phyloP scores from a whole-genome alignment of 495 filamentous ascomycete species.

The Podospora anserina region DNA sequence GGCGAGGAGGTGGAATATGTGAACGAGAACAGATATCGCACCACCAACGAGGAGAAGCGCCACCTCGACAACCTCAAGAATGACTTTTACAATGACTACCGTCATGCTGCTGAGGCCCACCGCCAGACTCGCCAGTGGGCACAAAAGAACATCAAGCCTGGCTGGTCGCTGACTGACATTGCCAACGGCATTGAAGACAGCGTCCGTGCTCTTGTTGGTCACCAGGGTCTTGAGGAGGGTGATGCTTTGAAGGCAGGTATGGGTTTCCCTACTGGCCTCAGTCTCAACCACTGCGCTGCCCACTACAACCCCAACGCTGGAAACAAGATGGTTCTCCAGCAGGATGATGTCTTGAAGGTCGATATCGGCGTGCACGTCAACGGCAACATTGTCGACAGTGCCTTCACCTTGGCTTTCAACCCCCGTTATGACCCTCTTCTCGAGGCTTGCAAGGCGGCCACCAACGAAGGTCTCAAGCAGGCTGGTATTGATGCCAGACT shows the following conservation, averaged over 20 bases:
- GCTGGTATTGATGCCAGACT: constrained; percentile 81
- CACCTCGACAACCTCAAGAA: constrained; percentile 79
- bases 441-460: constrained; percentile 77
- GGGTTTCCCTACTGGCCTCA: constrained; percentile 85
- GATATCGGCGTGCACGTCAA: constrained; percentile 92
- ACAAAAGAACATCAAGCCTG: constrained; percentile 76
- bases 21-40: constrained; percentile 76
- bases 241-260: constrained; percentile 76
- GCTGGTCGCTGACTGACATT: constrained; percentile 74
- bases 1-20: constrained; percentile 76
- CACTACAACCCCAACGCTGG: constrained; percentile 93
- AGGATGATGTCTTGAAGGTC: constrained; percentile 89
- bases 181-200: constrained; percentile 83
- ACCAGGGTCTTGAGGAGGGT: constrained; percentile 74
- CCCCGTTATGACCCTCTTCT: constrained; percentile 81
- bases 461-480: constrained; percentile 80
- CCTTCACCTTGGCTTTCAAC: constrained; percentile 87
- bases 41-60: constrained; percentile 82
- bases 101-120: constrained; percentile 82
- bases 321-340: constrained; percentile 73
- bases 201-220: constrained; percentile 73
- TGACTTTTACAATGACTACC: constrained; percentile 82
- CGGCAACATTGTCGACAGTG: constrained; percentile 87
- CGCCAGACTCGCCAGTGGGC: constrained; percentile 84
- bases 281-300: constrained; percentile 82